Conservation (phyloP, 495 filamentous ascomycete species). For the Xylaria palmicola region DNA sequence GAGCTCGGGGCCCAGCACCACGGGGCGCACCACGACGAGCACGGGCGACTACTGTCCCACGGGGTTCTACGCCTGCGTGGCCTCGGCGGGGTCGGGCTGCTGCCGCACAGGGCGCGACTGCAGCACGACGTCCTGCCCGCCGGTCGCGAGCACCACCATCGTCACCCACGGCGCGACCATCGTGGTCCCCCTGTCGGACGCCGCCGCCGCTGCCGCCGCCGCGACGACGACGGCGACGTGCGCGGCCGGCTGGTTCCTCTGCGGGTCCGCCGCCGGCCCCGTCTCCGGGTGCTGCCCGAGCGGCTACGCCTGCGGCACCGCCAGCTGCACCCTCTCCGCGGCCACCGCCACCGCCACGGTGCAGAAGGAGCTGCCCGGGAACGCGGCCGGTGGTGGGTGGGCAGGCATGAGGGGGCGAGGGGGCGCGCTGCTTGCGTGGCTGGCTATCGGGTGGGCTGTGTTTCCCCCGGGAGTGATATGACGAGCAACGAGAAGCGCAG, state of each 20-base stretch:
- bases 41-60: slow-evolving; percentile 53
- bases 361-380: slow-evolving; percentile 55
- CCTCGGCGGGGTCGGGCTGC: slow-evolving; percentile 54
- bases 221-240: slow-evolving; percentile 49
- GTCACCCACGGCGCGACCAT: slow-evolving; percentile 67
- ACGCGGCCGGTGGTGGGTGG: slow-evolving; percentile 5
- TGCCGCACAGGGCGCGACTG: slow-evolving; percentile 81
- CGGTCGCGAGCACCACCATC: slow-evolving; percentile 56
- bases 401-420: background rate
- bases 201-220: slow-evolving; percentile 32
- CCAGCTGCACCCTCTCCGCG: slow-evolving; percentile 60
- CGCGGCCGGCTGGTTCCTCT: slow-evolving; percentile 76
- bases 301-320: slow-evolving; percentile 68
- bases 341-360: slow-evolving; percentile 52
- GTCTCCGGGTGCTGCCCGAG: slow-evolving; percentile 76
- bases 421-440: background rate
- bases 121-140: slow-evolving; percentile 55
- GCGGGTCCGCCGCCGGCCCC: slow-evolving; percentile 51
- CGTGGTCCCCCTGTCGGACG: slow-evolving; percentile 55
- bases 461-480: background rate
- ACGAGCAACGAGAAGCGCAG: no score
- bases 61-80: slow-evolving; percentile 57
- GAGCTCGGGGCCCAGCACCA: slow-evolving; percentile 24
- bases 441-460: slow-evolving; percentile 1
- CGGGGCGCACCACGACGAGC: slow-evolving; percentile 14